Evolutionary conservation across 129 eudicot species (phyloP).

Genomic region (Escallonia rubra): DNA sequence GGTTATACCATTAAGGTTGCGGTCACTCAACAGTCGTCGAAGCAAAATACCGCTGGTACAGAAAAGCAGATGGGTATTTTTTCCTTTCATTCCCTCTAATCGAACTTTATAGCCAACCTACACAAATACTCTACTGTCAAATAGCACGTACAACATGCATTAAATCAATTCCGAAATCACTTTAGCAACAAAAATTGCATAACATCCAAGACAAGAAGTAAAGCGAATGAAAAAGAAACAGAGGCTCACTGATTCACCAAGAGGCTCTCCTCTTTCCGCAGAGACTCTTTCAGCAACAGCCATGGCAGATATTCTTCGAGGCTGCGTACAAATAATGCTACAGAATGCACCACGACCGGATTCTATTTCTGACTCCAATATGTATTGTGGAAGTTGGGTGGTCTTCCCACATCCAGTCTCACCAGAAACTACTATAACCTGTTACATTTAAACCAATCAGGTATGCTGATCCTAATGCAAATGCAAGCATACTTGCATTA

Average conservation of each 20-base stretch:
- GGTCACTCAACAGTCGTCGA: conserved; percentile 76
- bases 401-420: conserved; percentile 99
- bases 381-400: conserved; percentile 95
- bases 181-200: too few relatives aligned
- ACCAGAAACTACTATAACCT: conserved; percentile 98
- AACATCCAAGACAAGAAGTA: not conserved
- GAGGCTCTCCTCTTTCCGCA: conserved; percentile 75
- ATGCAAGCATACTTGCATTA: conserved; percentile 1
- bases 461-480: conserved; percentile 4
- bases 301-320: conserved; percentile 95
- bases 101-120: conserved; percentile 98
- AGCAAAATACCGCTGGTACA: conserved; percentile 93
- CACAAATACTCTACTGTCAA: conserved; percentile 5
- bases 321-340: conserved; percentile 93
- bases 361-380: conserved; percentile 78
- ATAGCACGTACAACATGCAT: too few relatives aligned
- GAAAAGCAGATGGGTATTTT: conserved; percentile 86
- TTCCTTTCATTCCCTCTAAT: conserved; percentile 93
- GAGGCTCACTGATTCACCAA: conserved; percentile 86
- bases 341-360: conserved; percentile 69
- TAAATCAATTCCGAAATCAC: too few relatives aligned
- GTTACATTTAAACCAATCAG: conserved; percentile 12
- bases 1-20: conserved; percentile 78
- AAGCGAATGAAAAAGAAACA: not conserved
- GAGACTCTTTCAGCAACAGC: conserved; percentile 98